phyloP scores from a whole-genome alignment of 2,329 filamentous ascomycete species.

The Apiospora marii region DNA sequence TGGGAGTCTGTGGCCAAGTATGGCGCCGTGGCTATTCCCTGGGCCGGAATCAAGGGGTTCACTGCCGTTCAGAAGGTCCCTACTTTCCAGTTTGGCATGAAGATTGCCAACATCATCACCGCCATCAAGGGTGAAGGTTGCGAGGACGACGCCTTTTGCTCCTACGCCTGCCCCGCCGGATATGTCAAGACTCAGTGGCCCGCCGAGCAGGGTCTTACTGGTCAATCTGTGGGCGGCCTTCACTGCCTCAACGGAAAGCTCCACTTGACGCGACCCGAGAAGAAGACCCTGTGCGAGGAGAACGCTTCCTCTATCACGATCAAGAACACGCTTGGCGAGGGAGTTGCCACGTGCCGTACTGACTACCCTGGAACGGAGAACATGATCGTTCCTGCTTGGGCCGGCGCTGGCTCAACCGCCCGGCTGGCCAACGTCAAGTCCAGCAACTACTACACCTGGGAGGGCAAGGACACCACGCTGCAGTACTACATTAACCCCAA shows the following conservation, averaged over 20 bases:
- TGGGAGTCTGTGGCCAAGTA: slow-evolving; percentile 78
- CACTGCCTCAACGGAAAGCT: slow-evolving; percentile 82
- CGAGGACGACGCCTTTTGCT: slow-evolving; percentile 75
- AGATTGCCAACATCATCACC: slow-evolving; percentile 71
- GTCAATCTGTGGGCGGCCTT: slow-evolving; percentile 88
- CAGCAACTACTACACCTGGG: slow-evolving; percentile 78
- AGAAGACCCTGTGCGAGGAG: slow-evolving; percentile 75
- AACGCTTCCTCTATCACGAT: slow-evolving; percentile 77
- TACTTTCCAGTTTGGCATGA: slow-evolving; percentile 53
- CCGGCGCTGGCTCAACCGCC: slow-evolving; percentile 64
- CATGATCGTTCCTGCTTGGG: slow-evolving; percentile 81
- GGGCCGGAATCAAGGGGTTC: slow-evolving; percentile 78
- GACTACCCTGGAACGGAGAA: slow-evolving; percentile 94
- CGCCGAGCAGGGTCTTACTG: slow-evolving; percentile 74
- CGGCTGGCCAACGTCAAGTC: slow-evolving; percentile 75
- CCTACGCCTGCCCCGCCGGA: slow-evolving; percentile 89
- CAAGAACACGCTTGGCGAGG: slow-evolving; percentile 73
- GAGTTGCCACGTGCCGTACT: slow-evolving; percentile 86
- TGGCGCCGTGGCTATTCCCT: slow-evolving; percentile 75
- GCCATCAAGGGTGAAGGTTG: slow-evolving; percentile 69
- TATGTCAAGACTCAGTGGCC: slow-evolving; percentile 96
- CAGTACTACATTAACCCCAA: slow-evolving; percentile 94
- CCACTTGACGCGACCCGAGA: slow-evolving; percentile 74
- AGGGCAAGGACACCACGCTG: slow-evolving; percentile 78
- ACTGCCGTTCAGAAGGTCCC: slow-evolving; percentile 76